Percentiles rank a stretch among this genome's conserved stretches.
These are phyloP conservation scores for Saprolegnia parasitica DNA, from an alignment of 352 stramenopile species.

Conservation along the genomic window DNA sequence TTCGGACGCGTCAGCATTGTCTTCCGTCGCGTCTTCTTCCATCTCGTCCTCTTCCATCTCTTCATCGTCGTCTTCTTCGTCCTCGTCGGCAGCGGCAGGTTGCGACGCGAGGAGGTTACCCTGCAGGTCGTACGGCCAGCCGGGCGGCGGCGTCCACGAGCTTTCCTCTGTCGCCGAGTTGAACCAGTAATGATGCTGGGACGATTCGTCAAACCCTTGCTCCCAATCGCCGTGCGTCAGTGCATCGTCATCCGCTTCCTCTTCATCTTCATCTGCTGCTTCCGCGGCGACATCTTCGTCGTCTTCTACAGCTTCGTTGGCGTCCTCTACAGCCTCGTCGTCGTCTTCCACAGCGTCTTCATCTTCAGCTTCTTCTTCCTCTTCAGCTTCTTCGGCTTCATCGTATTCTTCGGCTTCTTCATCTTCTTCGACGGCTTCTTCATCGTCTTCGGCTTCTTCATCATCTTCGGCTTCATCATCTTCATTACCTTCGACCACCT, in stretches of 20 bases:
- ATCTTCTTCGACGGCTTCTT: not conserved
- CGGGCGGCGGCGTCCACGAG: conserved; percentile 68
- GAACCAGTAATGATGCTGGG: conserved; percentile 88
- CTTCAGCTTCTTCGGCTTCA: conserved; percentile 15
- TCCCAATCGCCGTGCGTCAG: conserved; percentile 81
- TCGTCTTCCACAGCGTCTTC: not conserved
- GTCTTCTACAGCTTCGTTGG: not conserved
- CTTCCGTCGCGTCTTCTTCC: conserved; percentile 1
- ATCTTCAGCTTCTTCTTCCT: conserved; percentile 25
- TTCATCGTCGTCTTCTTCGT: conserved; percentile 1
- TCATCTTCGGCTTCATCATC: not conserved
- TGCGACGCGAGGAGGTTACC: conserved; percentile 45
- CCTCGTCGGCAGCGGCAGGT: not conserved
- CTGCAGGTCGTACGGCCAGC: conserved; percentile 48
- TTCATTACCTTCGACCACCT: too few relatives aligned
- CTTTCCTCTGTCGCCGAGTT: conserved; percentile 77
- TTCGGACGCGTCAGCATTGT: not conserved
- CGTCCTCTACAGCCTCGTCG: conserved; percentile 22
- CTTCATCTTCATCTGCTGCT: conserved; percentile 33
- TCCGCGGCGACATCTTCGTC: conserved; percentile 22
- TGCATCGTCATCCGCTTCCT: conserved; percentile 55
- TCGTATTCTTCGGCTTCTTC: conserved; percentile 8
- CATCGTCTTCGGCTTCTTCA: not conserved
- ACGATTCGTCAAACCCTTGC: conserved; percentile 73
- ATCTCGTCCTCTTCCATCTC: not conserved